phyloP scores from a whole-genome alignment of 73 alveolate genomes.

The Tetrahymena elliotti region DNA sequence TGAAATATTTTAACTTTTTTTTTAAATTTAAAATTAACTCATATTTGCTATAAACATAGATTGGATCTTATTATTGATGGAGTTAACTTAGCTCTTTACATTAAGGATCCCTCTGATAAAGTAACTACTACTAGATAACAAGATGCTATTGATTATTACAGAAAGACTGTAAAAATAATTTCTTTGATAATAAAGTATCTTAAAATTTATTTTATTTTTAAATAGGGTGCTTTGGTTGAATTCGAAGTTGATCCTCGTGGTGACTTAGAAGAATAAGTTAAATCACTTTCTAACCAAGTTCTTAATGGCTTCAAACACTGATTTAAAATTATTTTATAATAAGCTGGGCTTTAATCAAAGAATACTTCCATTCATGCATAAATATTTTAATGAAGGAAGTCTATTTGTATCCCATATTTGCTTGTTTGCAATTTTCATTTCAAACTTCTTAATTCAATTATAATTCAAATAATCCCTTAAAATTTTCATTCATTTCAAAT shows the following conservation, averaged over 20 bases:
- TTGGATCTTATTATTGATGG: background rate
- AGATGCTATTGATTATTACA: background rate
- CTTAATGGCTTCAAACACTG: background rate
- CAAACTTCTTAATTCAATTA: background rate
- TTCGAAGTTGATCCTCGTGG: constrained; percentile 1
- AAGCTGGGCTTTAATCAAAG: background rate
- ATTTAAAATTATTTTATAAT: background rate
- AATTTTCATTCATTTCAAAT: background rate
- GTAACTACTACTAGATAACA: background rate
- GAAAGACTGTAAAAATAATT: background rate
- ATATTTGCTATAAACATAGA: background rate
- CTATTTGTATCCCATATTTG: background rate
- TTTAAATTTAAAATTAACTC: too few species aligned
- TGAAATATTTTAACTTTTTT: too few species aligned
- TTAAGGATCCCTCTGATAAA: background rate
- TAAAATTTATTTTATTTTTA: background rate
- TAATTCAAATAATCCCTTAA: background rate
- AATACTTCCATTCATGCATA: background rate
- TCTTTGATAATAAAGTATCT: background rate
- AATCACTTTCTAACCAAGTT: background rate
- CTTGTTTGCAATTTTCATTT: background rate
- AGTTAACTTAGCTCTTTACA: background rate
- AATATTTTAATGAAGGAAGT: background rate
- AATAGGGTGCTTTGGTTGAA: background rate
- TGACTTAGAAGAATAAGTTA: background rate